These are phyloP conservation scores for Zangia roseola DNA, from an alignment of 768 basidiomycete species.

Conservation along the genomic window DNA sequence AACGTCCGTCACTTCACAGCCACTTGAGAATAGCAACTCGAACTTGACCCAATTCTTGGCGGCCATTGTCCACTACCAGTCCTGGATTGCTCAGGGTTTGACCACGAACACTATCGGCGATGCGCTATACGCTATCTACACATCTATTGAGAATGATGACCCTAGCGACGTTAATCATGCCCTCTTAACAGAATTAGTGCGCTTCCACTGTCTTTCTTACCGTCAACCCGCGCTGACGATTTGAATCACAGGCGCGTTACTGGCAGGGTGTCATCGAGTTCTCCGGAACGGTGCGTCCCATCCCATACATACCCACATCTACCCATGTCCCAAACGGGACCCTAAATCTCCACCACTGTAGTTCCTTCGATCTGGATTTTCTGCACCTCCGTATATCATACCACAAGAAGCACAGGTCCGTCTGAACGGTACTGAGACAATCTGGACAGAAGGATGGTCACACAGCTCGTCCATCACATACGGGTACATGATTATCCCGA, in stretches of 20 bases:
- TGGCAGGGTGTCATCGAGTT: slow-evolving; percentile 19
- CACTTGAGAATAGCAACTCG: slow-evolving; percentile 1
- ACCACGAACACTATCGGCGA: too few species aligned
- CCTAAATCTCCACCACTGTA: too few species aligned
- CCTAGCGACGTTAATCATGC: too few species aligned
- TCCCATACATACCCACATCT: too few species aligned
- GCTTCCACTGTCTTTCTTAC: neutral
- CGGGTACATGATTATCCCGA: slow-evolving; percentile 5
- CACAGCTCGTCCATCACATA: neutral
- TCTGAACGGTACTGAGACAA: neutral
- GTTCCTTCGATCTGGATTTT: slow-evolving; percentile 10
- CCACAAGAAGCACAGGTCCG: neutral
- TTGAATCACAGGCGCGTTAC: slow-evolving; percentile 7
- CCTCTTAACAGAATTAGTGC: slow-evolving; percentile 6
- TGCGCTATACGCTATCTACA: too few species aligned
- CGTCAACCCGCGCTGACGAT: too few species aligned
- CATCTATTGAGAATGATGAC: too few species aligned
- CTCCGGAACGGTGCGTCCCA: too few species aligned
- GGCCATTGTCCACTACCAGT: neutral
- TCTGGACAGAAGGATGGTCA: slow-evolving; percentile 6
- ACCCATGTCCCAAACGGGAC: too few species aligned
- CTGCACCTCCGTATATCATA: neutral
- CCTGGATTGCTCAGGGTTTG: too few species aligned
- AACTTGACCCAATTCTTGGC: slow-evolving; percentile 15
- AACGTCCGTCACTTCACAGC: neutral